A percentile compares a stretch with the other conserved stretches of the same genome.
Evolutionary conservation across 495 filamentous ascomycete species (phyloP).

Genomic region (Thermothielavioides terrestris): DNA sequence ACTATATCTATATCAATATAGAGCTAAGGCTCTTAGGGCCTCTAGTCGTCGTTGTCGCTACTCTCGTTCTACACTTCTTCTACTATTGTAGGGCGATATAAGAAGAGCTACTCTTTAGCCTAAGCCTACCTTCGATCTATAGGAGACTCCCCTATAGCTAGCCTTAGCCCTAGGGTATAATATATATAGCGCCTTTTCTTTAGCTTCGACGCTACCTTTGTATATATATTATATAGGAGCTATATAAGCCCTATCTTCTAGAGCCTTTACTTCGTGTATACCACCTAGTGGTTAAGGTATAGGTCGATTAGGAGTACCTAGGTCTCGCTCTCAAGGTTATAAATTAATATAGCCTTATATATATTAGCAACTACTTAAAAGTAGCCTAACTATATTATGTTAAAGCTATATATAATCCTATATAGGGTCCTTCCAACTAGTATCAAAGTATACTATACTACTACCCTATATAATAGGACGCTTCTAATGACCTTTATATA

Average conservation of each 20-base stretch:
- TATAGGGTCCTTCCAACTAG: background rate
- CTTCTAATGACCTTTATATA: background rate
- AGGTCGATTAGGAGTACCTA: background rate
- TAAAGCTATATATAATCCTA: background rate
- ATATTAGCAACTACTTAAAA: background rate
- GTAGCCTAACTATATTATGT: background rate
- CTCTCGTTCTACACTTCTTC: too few relatives aligned
- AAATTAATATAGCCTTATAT: background rate
- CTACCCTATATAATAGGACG: background rate
- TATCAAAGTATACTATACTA: background rate
- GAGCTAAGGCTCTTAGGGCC: too few relatives aligned
- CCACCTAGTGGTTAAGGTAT: background rate
- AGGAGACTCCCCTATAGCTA: too few relatives aligned
- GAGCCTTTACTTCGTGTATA: background rate
- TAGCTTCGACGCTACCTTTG: too few relatives aligned
- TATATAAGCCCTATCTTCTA: background rate
- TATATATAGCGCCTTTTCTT: too few relatives aligned
- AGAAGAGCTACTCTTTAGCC: too few relatives aligned
- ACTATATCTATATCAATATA: too few relatives aligned
- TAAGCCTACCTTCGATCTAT: too few relatives aligned
- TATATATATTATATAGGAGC: background rate
- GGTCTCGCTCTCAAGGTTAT: background rate
- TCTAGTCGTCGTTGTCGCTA: too few relatives aligned
- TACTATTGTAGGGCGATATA: too few relatives aligned
- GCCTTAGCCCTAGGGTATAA: too few relatives aligned